Evolutionary conservation across 495 filamentous ascomycete species (phyloP), one percentile per base, ranked within the genome.

Genomic region (Penicillium riverlandense): DNA sequence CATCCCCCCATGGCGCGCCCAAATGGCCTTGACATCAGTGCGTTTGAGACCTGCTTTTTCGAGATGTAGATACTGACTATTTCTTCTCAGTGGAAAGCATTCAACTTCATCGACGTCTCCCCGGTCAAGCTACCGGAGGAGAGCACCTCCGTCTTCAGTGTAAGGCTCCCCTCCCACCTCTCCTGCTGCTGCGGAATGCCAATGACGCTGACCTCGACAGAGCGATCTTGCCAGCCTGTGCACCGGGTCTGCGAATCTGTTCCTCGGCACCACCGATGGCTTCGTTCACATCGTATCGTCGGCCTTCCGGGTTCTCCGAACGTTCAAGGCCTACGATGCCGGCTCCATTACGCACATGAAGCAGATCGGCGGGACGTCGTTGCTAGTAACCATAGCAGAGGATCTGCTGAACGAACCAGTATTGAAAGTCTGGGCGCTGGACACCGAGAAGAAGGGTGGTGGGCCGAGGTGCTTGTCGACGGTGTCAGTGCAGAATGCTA

Each of bases 21-120:
- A 70, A 63, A 73, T 73, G 69, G 69, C 69, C 53, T 40, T 73
- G 58, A 73, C 65, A 65, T 71, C 69, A 61, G 69, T 73, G 62
- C 48, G 57, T 7, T 11, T 11, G 8, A 1, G 0, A 13, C 15
- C 4, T 16, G 12, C 7, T n/a, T 13, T 7, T 9, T 1, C 4
- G 11, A 14, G n/a, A 15, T 28, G 22, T 2, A 16, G 8, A 33
- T 30, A 35, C 37, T 47, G 22, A 49, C 52, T 48, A 38, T 50
- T 34, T 33, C 11, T 29, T 1, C 2, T 7, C 59, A 98, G 90
- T 96, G 94, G 92, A 95, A 95, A 86, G 81, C 86, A 41, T 97
- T 98, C 74, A 90, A 92, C 78, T 97, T 98, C 82, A 95, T 98
- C 75, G 90, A 96, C 63, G 88, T 95, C 61, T 79, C 82, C 48